Conservation (phyloP, 768 basidiomycete species). For the Leccinum rimulosum region DNA sequence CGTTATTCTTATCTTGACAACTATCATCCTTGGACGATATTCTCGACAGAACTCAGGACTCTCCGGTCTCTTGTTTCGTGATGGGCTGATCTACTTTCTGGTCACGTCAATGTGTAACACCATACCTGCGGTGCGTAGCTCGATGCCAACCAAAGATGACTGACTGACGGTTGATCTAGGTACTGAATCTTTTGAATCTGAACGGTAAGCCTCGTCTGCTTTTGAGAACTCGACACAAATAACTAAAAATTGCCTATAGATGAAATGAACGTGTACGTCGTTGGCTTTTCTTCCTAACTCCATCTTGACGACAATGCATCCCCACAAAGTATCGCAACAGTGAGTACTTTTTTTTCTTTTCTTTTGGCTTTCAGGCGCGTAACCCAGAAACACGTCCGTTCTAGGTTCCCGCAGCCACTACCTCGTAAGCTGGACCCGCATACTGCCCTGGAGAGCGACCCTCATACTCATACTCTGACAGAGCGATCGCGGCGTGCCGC, state of each 20-base stretch:
- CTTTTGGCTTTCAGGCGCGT: not conserved
- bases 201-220: conserved; percentile 18
- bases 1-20: conserved; percentile 54
- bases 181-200: conserved; percentile 25
- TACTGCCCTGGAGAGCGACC: not conserved
- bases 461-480: conserved; percentile 10
- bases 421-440: conserved; percentile 45
- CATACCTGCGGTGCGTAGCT: conserved; percentile 56
- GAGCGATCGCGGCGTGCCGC: conserved; percentile 53
- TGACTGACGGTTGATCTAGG: conserved; percentile 11
- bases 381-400: not conserved
- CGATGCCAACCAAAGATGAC: not conserved
- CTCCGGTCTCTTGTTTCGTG: conserved; percentile 71
- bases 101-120: conserved; percentile 64
- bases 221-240: not conserved
- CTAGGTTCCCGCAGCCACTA: conserved; percentile 64
- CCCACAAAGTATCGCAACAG: conserved; percentile 23
- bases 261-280: conserved; percentile 28
- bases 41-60: conserved; percentile 50
- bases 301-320: conserved; percentile 1
- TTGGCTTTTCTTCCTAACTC: not conserved
- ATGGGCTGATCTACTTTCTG: conserved; percentile 69
- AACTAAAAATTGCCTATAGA: conserved; percentile 10
- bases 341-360: conserved; percentile 1
- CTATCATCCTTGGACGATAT: conserved; percentile 46